These are phyloP conservation scores for Rutstroemia sp. DNA, from an alignment of 2,329 filamentous ascomycete species.

Conservation along the genomic window DNA sequence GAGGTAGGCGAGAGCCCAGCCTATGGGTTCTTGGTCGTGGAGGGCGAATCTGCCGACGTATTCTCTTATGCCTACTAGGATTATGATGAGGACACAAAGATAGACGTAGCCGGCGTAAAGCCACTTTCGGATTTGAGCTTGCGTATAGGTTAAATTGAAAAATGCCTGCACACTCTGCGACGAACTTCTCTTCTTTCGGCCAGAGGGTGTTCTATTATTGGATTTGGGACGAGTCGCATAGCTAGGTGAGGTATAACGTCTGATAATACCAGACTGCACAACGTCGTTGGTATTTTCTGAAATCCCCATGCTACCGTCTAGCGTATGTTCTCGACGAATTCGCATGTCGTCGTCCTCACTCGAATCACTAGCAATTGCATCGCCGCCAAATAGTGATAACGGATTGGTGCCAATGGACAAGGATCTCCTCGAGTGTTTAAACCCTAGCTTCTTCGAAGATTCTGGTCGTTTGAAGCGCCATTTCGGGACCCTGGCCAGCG, in stretches of 20 bases:
- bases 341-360: constrained; percentile 18
- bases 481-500: constrained; percentile 78
- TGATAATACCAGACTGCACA: constrained; percentile 10
- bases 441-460: neutral
- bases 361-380: constrained; percentile 16
- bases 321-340: neutral
- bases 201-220: constrained; percentile 45
- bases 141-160: constrained; percentile 68
- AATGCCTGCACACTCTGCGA: constrained; percentile 64
- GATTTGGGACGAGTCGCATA: constrained; percentile 30
- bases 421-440: neutral
- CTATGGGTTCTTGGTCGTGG: constrained; percentile 68
- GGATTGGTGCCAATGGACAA: constrained; percentile 14
- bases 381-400: constrained; percentile 15
- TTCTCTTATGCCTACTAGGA: constrained; percentile 63
- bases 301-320: neutral
- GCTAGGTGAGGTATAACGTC: constrained; percentile 47
- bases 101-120: constrained; percentile 78
- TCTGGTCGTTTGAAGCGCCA: constrained; percentile 70
- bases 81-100: constrained; percentile 52
- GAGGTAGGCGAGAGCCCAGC: constrained; percentile 87
- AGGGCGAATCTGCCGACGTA: constrained; percentile 65
- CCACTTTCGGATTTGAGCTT: constrained; percentile 75
- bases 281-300: neutral
- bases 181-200: constrained; percentile 57